Base-by-base conservation (phyloP, 768 basidiomycete genomes). In the Russula vinacea region DNA sequence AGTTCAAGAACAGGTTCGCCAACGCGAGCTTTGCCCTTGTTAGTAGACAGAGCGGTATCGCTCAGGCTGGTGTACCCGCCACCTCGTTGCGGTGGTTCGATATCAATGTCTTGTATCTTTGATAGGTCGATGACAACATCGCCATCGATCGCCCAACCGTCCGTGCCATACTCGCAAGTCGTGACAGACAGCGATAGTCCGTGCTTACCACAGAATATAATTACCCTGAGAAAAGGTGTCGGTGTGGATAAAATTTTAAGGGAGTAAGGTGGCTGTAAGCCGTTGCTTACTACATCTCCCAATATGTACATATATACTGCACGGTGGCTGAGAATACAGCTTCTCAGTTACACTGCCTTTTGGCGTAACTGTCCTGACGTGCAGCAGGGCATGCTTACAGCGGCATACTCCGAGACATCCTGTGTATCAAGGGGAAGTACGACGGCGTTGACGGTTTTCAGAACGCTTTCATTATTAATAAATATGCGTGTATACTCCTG, bases 151-250 rank as follows among this genome's bases (percentile, higher is more conserved):
- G 91, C 84, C 89, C 92, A 93, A 1, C 92, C 94, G 11, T 87
- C 91, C 1, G 90, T 94, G 7, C 93, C 94, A 71, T 90, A 94
- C 0, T 94, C 94, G 29, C 94, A 94, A 1, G 91, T 89, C 73
- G 92, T 94, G 69, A 94, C 82, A 10, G 91, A 93, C 6, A 88
- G 83, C 11, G 88, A 85, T 3, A 95, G 76, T 0, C 76, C 75
- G 70, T 93, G 80, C 60, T 84, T 83, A n/a, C 72, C 75, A 71
- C 92, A 94, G 74, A 95, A 94, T 14, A 81, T 68, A 62, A 96
- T 74, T 61, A 84, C 78, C 70, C 90, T 92, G 17, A n/a, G n/a
- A 60, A 4, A 45, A 13, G 5, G 60, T 62, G 62, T 64, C 32
- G 37, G 39, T 47, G 26, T 29, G 11, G 33, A 29, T 32, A 22